Conservation (phyloP, 1,139 yeast species). For the Candida smagusa region DNA sequence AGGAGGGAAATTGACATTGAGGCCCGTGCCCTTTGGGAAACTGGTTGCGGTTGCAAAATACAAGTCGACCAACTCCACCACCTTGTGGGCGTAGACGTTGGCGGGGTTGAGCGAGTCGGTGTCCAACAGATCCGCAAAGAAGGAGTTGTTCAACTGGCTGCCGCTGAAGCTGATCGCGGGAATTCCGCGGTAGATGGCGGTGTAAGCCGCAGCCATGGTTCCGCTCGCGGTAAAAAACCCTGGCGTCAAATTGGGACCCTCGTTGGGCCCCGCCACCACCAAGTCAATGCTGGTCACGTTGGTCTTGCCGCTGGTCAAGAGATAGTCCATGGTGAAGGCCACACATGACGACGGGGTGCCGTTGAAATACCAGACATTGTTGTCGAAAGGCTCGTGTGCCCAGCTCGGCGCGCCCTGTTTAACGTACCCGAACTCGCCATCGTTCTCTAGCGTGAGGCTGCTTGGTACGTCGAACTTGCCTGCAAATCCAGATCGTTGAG, state of each 20-base stretch:
- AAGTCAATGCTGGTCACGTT: conserved; percentile 34
- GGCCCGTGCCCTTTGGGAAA: conserved; percentile 40
- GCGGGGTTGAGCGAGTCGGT: conserved; percentile 28
- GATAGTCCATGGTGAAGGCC: conserved; percentile 38
- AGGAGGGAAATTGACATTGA: conserved; percentile 47
- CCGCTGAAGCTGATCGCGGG: conserved; percentile 42
- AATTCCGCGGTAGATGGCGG: conserved; percentile 40
- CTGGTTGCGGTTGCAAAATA: conserved; percentile 26
- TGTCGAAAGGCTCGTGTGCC: conserved; percentile 39
- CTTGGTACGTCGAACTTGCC: conserved; percentile 29
- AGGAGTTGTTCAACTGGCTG: conserved; percentile 37
- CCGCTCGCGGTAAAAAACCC: conserved; percentile 39
- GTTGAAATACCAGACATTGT: conserved; percentile 44
- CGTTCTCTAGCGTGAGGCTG: conserved; percentile 15
- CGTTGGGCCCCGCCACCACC: conserved; percentile 46
- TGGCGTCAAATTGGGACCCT: conserved; percentile 40
- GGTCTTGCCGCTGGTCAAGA: conserved; percentile 25
- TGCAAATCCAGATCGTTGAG: conserved; percentile 29
- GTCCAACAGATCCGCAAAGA: conserved; percentile 35
- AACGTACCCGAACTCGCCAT: conserved; percentile 38
- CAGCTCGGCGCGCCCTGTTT: conserved; percentile 41
- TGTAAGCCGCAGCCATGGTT: conserved; percentile 43
- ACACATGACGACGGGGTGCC: conserved; percentile 45
- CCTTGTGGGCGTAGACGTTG: conserved; percentile 37
- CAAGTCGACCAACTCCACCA: conserved; percentile 34